Percentiles rank a stretch among this genome's conserved stretches.
These are phyloP conservation scores for Cladobotryum protrusum DNA, from an alignment of 2,329 filamentous ascomycete species.

Conservation along the genomic window DNA sequence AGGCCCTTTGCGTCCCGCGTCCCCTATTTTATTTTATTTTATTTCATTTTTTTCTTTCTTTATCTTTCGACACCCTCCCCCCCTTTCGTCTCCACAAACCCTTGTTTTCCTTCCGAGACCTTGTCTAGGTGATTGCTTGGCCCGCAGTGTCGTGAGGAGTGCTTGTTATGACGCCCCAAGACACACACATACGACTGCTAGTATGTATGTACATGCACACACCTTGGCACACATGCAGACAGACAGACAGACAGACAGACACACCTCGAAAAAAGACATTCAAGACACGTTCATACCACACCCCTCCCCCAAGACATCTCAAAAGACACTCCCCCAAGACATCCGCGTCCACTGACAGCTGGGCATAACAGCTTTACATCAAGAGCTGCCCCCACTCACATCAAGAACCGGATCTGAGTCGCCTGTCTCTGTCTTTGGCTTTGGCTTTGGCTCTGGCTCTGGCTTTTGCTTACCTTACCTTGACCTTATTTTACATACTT, in stretches of 20 bases:
- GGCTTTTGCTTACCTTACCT: background rate
- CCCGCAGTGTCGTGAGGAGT: too few species aligned
- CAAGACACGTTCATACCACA: too few species aligned
- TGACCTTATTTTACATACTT: background rate
- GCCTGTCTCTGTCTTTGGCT: slow-evolving; percentile 3
- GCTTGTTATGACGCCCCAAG: background rate
- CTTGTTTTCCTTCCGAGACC: slow-evolving; percentile 6
- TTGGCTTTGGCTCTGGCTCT: background rate
- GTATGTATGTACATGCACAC: too few species aligned
- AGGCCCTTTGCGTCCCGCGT: background rate
- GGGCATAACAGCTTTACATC: background rate
- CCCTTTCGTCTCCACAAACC: background rate
- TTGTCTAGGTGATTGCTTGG: slow-evolving; percentile 3
- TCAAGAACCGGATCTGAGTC: slow-evolving; percentile 10
- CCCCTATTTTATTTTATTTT: background rate
- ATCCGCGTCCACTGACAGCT: slow-evolving; percentile 11
- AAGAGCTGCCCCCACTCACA: slow-evolving; percentile 5
- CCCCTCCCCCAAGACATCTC: background rate
- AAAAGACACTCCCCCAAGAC: slow-evolving; percentile 3
- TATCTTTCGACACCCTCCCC: background rate
- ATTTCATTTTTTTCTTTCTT: background rate
- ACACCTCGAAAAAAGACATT: too few species aligned
- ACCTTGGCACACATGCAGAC: too few species aligned
- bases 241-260: too few species aligned
- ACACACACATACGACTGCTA: background rate